Base-by-base conservation (phyloP, 73 alveolate species). In the Symbiodinium natans region DNA sequence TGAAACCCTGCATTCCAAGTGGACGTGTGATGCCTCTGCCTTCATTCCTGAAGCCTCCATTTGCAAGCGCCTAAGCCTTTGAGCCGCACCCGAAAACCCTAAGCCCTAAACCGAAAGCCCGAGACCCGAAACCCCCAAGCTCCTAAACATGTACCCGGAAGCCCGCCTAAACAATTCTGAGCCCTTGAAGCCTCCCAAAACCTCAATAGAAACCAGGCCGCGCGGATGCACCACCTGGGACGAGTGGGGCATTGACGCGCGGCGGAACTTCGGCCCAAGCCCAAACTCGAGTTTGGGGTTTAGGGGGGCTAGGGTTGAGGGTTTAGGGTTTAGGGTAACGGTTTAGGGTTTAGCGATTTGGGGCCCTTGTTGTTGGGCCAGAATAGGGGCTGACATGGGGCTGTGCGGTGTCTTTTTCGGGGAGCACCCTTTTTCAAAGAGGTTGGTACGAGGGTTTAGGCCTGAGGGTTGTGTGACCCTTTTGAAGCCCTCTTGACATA, bases 201-300 rank as follows among this genome's bases (percentile, higher is more conserved):
- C 83, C 83, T 31, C 10, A 71, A 27, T 6, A 13, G 38, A 41
- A 13, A 42, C 42, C 2, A 63, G 77, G 77, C 77, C 77, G 10
- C 31, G 29, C 29, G 97, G 97, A 10, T 90, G 97, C 38, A 90
- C 97, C 41, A 90, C 97, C n/a, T 90, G 97, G 97, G 97, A 90
- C 19, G 97, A 90, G 68, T 90, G 97, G 97, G 97, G 97, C 54
- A 90, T 90, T 21, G 97, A n/a, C 31, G 74, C 97, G 25, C 41
- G 42, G 84, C 84, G 31, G 77, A 19, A 11, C 36, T 63, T 25
- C 1, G 19, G 75, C 75, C 75, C 29, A 25, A 56, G 75, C 33
- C 75, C 33, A 56, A 56, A 1, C 1, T 56, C 75, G 6, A 56
- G 2, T 7, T 10, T 25, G 36, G 75, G 36, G 59, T 46, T 46